Evolutionary conservation across 2,329 filamentous ascomycete genomes (phyloP).

Genomic region (Penicillium sp.): DNA sequence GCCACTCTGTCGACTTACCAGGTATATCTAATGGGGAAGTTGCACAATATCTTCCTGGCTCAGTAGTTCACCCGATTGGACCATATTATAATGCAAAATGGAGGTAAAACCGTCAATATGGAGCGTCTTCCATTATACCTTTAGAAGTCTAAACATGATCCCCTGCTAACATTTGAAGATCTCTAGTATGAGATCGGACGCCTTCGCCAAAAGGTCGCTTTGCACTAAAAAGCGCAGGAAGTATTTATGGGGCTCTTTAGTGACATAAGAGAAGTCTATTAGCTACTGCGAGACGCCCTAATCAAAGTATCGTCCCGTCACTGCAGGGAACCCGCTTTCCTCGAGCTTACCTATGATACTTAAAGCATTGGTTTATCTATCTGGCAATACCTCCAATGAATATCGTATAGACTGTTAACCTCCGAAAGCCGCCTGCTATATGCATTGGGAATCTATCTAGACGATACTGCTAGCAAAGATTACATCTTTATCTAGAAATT

Average conservation of each 20-base stretch:
- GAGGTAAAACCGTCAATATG: slow-evolving; percentile 11
- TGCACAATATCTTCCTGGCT: slow-evolving; percentile 10
- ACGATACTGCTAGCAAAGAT: slow-evolving; percentile 4
- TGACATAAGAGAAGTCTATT: slow-evolving; percentile 11
- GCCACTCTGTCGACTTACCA: slow-evolving; percentile 18
- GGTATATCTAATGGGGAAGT: slow-evolving; percentile 20
- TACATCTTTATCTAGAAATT: slow-evolving; percentile 1
- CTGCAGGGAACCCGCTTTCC: not conserved
- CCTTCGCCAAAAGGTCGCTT: slow-evolving; percentile 12
- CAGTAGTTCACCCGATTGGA: slow-evolving; percentile 9
- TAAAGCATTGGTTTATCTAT: slow-evolving; percentile 1
- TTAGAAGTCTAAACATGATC: slow-evolving; percentile 6
- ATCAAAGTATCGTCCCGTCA: not conserved
- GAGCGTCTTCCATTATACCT: slow-evolving; percentile 11
- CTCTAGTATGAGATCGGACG: slow-evolving; percentile 12
- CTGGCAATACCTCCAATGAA: slow-evolving; percentile 3
- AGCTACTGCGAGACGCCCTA: slow-evolving; percentile 9
- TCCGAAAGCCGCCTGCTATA: slow-evolving; percentile 6
- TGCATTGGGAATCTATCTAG: slow-evolving; percentile 6
- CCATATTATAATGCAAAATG: slow-evolving; percentile 9
- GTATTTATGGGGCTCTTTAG: slow-evolving; percentile 8
- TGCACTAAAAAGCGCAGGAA: slow-evolving; percentile 9
- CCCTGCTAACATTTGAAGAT: slow-evolving; percentile 6
- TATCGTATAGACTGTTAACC: slow-evolving; percentile 1
- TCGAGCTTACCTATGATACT: slow-evolving; percentile 1